These are phyloP conservation scores for Aspergillus cavernicola DNA, from an alignment of 495 filamentous ascomycete genomes.

Conservation along the genomic window DNA sequence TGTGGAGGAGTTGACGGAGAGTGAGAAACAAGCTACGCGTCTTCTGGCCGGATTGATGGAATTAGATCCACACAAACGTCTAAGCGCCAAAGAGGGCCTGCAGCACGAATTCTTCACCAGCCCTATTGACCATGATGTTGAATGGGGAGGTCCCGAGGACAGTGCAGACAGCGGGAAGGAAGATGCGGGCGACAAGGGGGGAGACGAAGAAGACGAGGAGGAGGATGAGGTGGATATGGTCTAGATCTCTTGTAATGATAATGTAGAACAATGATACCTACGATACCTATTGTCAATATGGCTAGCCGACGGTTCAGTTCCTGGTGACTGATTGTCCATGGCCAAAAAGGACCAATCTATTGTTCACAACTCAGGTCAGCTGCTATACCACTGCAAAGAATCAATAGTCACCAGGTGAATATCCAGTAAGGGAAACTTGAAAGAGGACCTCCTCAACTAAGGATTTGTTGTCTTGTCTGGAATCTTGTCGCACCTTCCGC, in stretches of 20 bases:
- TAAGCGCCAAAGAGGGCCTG: slow-evolving; percentile 57
- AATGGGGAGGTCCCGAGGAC: slow-evolving; percentile 43
- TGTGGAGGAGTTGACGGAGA: slow-evolving; percentile 45
- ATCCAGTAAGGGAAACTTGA: too few species aligned
- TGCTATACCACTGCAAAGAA: too few species aligned
- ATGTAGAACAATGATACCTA: slow-evolving; percentile 23
- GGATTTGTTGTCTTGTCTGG: background rate
- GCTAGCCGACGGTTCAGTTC: too few species aligned
- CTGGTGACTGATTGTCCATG: too few species aligned
- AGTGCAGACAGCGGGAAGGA: slow-evolving; percentile 39
- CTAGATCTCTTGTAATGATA: slow-evolving; percentile 24
- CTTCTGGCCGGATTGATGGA: slow-evolving; percentile 65
- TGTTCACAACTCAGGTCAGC: too few species aligned
- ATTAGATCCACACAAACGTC: slow-evolving; percentile 52
- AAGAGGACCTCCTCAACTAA: too few species aligned
- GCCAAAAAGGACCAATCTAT: too few species aligned
- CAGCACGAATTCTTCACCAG: slow-evolving; percentile 62
- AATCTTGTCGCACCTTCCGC: background rate
- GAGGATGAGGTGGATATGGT: slow-evolving; percentile 47
- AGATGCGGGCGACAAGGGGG: slow-evolving; percentile 27
- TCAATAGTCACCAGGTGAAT: too few species aligned
- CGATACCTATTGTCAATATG: background rate
- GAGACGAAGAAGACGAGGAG: slow-evolving; percentile 42
- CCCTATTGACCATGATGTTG: slow-evolving; percentile 43
- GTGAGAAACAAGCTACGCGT: slow-evolving; percentile 45